Evolutionary conservation across 306 rosid species (phyloP).

Genomic region (Cercis canadensis): DNA sequence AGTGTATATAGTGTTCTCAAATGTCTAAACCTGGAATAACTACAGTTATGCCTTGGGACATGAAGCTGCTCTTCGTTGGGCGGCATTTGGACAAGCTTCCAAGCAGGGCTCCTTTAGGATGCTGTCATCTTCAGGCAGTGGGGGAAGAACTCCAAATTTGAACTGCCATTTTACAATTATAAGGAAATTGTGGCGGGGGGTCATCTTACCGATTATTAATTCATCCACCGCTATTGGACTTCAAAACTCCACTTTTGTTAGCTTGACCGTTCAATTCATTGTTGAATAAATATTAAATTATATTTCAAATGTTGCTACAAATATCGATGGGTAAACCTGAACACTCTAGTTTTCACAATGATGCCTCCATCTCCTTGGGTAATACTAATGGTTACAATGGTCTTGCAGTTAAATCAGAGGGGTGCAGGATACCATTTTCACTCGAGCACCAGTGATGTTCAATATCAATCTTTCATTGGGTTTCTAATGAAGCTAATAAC

Average conservation of each 20-base stretch:
- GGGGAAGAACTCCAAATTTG: conserved; percentile 84
- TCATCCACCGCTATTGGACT: neutral
- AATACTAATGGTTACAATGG: too few relatives aligned
- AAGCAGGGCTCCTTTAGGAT: conserved; percentile 78
- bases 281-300: too few relatives aligned
- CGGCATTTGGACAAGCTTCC: conserved; percentile 79
- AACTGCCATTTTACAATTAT: conserved; percentile 56
- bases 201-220: neutral
- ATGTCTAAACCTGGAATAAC: neutral
- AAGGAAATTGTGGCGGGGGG: conserved; percentile 11
- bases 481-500: neutral
- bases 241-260: neutral
- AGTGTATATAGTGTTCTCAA: neutral
- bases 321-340: too few relatives aligned
- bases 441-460: too few relatives aligned
- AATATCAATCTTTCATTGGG: neutral
- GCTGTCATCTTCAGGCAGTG: conserved; percentile 68
- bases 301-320: too few relatives aligned
- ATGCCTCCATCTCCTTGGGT: neutral
- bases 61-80: conserved; percentile 53
- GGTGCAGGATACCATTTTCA: too few relatives aligned
- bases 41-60: conserved; percentile 72
- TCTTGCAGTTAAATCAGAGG: too few relatives aligned
- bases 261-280: too few relatives aligned
- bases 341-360: neutral